Percentiles rank a stretch among this genome's conserved stretches.
phyloP scores from a whole-genome alignment of 768 basidiomycete species.

The Suillus luteus region DNA sequence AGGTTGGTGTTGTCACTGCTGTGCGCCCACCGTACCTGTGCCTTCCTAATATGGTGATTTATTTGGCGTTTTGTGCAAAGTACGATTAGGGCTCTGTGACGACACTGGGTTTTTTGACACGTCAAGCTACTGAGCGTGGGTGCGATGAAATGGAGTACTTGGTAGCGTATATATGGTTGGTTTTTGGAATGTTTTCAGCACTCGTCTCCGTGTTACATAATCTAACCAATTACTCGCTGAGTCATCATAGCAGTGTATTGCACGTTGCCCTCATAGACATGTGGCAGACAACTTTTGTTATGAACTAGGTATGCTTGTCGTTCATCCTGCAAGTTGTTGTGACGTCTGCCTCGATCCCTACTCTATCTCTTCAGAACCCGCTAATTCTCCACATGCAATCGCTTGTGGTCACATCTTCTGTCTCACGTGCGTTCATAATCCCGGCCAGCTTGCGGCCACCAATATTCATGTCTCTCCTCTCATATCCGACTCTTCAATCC shows the following conservation, averaged over 20 bases:
- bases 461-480: conserved; percentile 9
- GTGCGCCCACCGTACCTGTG: no score
- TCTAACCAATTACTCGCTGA: background rate
- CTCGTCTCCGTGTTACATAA: no score
- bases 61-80: no score
- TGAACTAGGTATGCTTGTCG: conserved; percentile 51
- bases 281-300: conserved; percentile 15
- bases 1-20: no score
- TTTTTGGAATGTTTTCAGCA: no score
- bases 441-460: conserved; percentile 13
- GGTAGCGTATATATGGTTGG: no score
- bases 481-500: conserved; percentile 10
- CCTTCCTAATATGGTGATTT: no score
- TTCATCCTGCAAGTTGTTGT: conserved; percentile 72
- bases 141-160: no score
- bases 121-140: no score
- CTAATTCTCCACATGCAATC: conserved; percentile 66
- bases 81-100: no score
- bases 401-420: conserved; percentile 82
- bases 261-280: conserved; percentile 2
- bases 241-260: conserved; percentile 4
- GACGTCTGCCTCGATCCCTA: conserved; percentile 76
- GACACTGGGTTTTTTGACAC: no score
- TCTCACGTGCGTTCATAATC: conserved; percentile 48
- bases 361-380: conserved; percentile 46